Percentiles rank a stretch among this genome's conserved stretches.
Conservation (phyloP, 768 basidiomycete genomes). For the Cyathus striatus region DNA sequence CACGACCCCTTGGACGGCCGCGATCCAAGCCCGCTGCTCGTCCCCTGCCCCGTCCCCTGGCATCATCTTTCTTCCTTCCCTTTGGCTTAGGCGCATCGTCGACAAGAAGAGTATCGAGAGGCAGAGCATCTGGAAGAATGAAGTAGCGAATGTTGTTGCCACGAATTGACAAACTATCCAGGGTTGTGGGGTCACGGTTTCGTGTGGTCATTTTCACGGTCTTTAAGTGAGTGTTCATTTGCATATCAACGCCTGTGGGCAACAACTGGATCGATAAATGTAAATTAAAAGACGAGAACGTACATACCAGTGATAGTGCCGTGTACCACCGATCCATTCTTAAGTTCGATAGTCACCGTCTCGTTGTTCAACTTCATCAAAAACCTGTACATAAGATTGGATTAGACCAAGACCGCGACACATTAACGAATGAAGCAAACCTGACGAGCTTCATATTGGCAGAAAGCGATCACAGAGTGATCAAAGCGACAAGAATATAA, state of each 20-base stretch:
- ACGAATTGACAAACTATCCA: slow-evolving; percentile 90
- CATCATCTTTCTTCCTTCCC: slow-evolving; percentile 82
- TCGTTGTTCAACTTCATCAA: slow-evolving; percentile 99
- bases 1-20: slow-evolving; percentile 46
- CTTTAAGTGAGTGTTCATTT: slow-evolving; percentile 99
- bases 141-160: slow-evolving; percentile 98
- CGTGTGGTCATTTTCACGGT: slow-evolving; percentile 95
- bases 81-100: slow-evolving; percentile 98
- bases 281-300: slow-evolving; percentile 1
- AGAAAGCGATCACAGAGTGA: too few relatives aligned
- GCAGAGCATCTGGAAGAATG: slow-evolving; percentile 94
- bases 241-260: slow-evolving; percentile 88
- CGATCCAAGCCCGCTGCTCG: slow-evolving; percentile 48
- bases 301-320: slow-evolving; percentile 92
- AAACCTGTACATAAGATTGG: too few relatives aligned
- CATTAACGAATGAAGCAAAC: too few relatives aligned
- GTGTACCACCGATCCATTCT: slow-evolving; percentile 93
- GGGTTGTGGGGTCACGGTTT: slow-evolving; percentile 79
- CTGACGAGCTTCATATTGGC: too few relatives aligned
- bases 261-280: slow-evolving; percentile 2
- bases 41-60: slow-evolving; percentile 59
- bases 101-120: slow-evolving; percentile 92
- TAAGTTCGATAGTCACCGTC: slow-evolving; percentile 96
- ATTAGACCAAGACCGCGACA: too few relatives aligned
- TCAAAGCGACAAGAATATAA: too few relatives aligned